Base-by-base conservation (phyloP, 345 rosid genomes). In the Zanthoxylum bungeanum region DNA sequence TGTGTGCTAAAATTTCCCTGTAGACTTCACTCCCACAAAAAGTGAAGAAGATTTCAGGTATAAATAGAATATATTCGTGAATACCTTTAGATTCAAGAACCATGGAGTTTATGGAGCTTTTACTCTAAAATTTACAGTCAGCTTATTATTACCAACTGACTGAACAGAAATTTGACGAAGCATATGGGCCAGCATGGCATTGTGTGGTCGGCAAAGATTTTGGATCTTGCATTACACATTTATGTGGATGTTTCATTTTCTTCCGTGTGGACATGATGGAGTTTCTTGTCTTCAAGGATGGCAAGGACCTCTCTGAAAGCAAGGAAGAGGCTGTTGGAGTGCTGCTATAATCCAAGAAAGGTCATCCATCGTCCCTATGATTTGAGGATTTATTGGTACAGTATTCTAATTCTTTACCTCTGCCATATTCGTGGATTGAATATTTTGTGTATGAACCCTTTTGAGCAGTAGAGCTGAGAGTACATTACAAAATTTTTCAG, bases 161-260 rank as follows among this genome's bases (percentile, higher is more conserved):
- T 47, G 1, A 49, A 68, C 86, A 82, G 86, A 85, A 74, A 65
- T 82, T 85, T 36, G 83, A 85, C 27, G 88, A 77, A 79, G 85
- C 80, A 27, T 78, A 74, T 37, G 83, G 88, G 44, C 64, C 84
- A 33, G 77, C 83, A 7, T 88, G 88, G 84, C 85, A 85, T 59
- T 80, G 88, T 57, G 86, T 84, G 78, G 84, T 80, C 9, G 83
- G 89, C 4, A 84, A 82, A 68, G 85, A 78, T 71, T 82, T 79
- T 30, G 83, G 89, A 21, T 83, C 84, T 21, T 83, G 84, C 88
- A 83, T 87, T 53, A 73, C 84, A 19, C 86, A 78, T 74, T 66
- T 83, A 37, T 51, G 73, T 57, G 82, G 88, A 66, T 80, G 84
- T 68, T 87, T 75, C 74, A 76, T 83, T 4, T 81, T 83, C 80